Evolutionary conservation across 371 early-diverging fungal species (phyloP), one percentile per base, ranked within the genome.

Genomic region (Thermomucor indicae-seudaticae): DNA sequence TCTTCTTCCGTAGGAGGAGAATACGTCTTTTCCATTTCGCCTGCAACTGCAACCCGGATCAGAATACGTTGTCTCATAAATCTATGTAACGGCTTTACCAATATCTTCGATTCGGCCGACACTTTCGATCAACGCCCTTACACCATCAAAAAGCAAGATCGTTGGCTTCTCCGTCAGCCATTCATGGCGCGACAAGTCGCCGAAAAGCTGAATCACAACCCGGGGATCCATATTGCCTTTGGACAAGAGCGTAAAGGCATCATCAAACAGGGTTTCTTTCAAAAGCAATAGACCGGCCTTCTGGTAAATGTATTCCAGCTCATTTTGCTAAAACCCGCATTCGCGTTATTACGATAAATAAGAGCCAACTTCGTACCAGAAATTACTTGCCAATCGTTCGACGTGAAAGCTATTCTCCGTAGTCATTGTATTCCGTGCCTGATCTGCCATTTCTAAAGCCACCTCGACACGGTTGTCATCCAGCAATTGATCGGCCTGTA

Each of bases 171-270:
- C 63, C 12, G 49, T 27, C 10, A 65, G 35, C 49, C 67, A 60
- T 37, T 49, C 40, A 0, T 60, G 41, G 30, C 69, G 73, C 14
- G 65, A 41, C 17, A 83, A 55, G 8, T 79, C 81, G 5, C 78
- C 79, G 65, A 88, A 86, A 44, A 86, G 56, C 8, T 62, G 50
- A 12, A 90, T 71, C 0, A 86, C 55, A 1, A 78, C 57, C 1
- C 76, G 60, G 7, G 90, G 91, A 59, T 88, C 85, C 12, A 86
- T 49, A 14, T 76, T 64, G 2, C 89, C 89, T 60, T 82, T 80
- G 17, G 79, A 63, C 19, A 92, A 60, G 8, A 80, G 60, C 0
- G 52, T 42, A 49, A 88, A 71, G 0, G 90, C 89, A 49, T 86
- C 82, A 20, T 88, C 85, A 61, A 89, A 89, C 0, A 83, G 47